Base-by-base conservation (phyloP, 768 basidiomycete species). In the Gloeostereum incarnatum region DNA sequence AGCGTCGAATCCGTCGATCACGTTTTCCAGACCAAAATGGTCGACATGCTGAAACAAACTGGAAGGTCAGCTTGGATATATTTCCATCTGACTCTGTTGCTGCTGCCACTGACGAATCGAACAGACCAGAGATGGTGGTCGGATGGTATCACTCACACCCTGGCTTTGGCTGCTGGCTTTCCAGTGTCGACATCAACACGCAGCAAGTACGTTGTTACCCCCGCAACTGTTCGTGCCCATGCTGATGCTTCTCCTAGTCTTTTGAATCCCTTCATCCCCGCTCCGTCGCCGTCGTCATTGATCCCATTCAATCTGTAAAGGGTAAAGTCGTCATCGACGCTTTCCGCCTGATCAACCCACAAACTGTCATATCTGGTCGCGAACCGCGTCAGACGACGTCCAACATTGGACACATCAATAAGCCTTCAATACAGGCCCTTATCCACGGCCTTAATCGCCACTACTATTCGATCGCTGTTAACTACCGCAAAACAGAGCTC, bases 111-210 rank as follows among this genome's bases (percentile, higher is more conserved):
- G 32, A 47, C 19, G 23, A n/a, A 35, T 37, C 34, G 5, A 21
- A 11, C 42, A 81, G 93, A 50, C 88, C 94, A 22, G 96, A 98
- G 67, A 88, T 84, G 80, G 96, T 98, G 4, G 96, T 99, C 1
- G 96, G 96, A 3, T 99, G 96, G 96, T 99, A 99, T 55, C 96
- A 99, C 62, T 98, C 96, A 26, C 96, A 99, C 68, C 96, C 96
- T 39, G 96, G 96, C 25, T 99, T 98, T 61, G 96, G 96, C 4
- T 99, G 96, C 59, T 99, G 96, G 96, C 68, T 99, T 27, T 97
- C 93, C 32, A 92, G 90, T 50, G 94, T 98, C 16, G 96, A 99
- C 63, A 92, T 98, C 55, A 96, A 97, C 62, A 99, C 96, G 3
- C 96, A 99, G 54, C 96, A 98, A 68, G 93, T 84, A 39, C 43